These are phyloP conservation scores for Boechera divaricarpa DNA, from an alignment of 345 rosid species.

Conservation along the genomic window DNA sequence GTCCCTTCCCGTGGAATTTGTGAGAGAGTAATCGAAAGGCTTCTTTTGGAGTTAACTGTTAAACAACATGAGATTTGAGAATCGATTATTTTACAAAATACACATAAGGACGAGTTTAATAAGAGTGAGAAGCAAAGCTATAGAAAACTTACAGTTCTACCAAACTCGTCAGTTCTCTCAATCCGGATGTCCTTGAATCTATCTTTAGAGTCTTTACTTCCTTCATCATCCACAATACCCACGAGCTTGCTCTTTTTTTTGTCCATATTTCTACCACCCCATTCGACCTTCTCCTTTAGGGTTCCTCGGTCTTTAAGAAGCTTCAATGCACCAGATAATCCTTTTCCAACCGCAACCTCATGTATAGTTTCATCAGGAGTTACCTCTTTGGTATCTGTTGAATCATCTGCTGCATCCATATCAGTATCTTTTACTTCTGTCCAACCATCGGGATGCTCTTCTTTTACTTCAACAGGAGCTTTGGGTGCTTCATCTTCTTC, in stretches of 20 bases:
- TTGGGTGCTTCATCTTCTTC: slow-evolving; percentile 82
- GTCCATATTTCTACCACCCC: slow-evolving; percentile 99
- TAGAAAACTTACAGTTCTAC: slow-evolving; percentile 79
- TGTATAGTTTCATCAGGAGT: slow-evolving; percentile 85
- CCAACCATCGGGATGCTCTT: slow-evolving; percentile 69
- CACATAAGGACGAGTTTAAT: slow-evolving; percentile 4
- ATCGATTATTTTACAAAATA: not conserved
- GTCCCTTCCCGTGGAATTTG: slow-evolving; percentile 97
- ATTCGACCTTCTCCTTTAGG: slow-evolving; percentile 83
- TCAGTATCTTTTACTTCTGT: slow-evolving; percentile 59
- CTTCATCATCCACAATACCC: slow-evolving; percentile 66
- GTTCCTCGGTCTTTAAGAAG: slow-evolving; percentile 91
- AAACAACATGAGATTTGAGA: slow-evolving; percentile 16
- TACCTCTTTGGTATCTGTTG: slow-evolving; percentile 62
- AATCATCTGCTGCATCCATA: slow-evolving; percentile 53
- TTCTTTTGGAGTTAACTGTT: slow-evolving; percentile 93
- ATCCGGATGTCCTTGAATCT: slow-evolving; percentile 77
- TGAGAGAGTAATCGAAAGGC: slow-evolving; percentile 86
- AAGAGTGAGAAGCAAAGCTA: slow-evolving; percentile 19
- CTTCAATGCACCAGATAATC: slow-evolving; percentile 84
- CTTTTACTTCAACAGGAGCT: slow-evolving; percentile 58
- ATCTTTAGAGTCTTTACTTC: slow-evolving; percentile 40
- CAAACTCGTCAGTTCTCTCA: slow-evolving; percentile 96
- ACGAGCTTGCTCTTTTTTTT: slow-evolving; percentile 97
- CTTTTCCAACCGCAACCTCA: slow-evolving; percentile 87